Conservation (phyloP, 345 rosid species). For the Citrus australasica region DNA sequence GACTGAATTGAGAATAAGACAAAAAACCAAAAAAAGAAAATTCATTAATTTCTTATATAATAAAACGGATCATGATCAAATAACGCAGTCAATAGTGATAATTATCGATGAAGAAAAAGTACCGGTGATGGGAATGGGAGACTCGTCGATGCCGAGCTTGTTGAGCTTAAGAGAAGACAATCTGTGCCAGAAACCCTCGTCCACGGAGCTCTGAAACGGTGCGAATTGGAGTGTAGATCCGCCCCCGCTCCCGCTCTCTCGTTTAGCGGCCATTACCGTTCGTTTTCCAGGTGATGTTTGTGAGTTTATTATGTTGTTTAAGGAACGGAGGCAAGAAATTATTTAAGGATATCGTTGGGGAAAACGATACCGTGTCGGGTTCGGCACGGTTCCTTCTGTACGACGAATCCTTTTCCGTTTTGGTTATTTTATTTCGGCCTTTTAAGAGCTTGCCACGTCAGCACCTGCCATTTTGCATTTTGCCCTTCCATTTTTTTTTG, state of each 20-base stretch:
- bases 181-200: conserved; percentile 94
- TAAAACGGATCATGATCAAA: background rate
- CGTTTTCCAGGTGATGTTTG: too few species aligned
- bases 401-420: too few species aligned
- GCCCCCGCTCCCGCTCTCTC: background rate
- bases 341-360: too few species aligned
- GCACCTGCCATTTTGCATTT: too few species aligned
- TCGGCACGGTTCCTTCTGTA: too few species aligned
- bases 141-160: conserved; percentile 83
- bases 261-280: background rate
- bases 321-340: too few species aligned
- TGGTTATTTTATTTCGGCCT: too few species aligned
- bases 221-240: conserved; percentile 55
- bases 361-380: too few species aligned
- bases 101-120: background rate
- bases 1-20: background rate
- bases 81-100: background rate
- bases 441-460: too few species aligned
- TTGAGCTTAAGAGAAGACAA: conserved; percentile 86
- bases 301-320: too few species aligned
- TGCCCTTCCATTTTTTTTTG: too few species aligned
- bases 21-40: background rate
- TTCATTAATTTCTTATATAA: background rate
- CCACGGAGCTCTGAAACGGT: conserved; percentile 71
- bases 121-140: conserved; percentile 82